Conservation (phyloP, 2,329 filamentous ascomycete species). For the Nannizzia gypsea region DNA sequence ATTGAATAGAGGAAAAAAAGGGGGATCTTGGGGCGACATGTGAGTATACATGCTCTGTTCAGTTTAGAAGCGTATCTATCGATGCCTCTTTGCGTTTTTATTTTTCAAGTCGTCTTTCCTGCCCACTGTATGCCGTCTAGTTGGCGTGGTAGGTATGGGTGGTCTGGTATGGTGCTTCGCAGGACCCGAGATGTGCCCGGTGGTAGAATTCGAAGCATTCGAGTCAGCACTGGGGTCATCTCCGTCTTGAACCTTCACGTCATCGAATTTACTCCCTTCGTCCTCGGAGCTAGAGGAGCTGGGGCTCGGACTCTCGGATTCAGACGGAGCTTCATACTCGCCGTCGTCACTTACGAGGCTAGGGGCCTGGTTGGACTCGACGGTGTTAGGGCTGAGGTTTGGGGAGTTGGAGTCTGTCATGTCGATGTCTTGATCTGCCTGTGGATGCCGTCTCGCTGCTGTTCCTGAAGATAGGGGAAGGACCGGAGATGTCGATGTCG, state of each 20-base stretch:
- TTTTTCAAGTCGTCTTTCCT: constrained; percentile 20
- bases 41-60: too few species aligned
- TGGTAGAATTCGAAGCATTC: constrained; percentile 22
- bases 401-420: constrained; percentile 25
- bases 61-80: background rate
- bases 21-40: too few species aligned
- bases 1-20: background rate
- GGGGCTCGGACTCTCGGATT: constrained; percentile 47
- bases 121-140: constrained; percentile 17
- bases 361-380: constrained; percentile 63
- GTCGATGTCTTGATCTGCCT: constrained; percentile 37
- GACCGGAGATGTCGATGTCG: constrained; percentile 25
- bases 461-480: constrained; percentile 19
- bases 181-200: constrained; percentile 24
- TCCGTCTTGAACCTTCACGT: constrained; percentile 37
- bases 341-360: constrained; percentile 66
- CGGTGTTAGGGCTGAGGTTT: constrained; percentile 57
- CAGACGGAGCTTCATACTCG: constrained; percentile 57
- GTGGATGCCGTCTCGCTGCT: background rate
- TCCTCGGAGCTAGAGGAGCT: constrained; percentile 41
- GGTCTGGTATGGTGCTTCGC: constrained; percentile 20
- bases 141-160: constrained; percentile 23
- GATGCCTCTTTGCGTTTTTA: constrained; percentile 16
- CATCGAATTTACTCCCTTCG: constrained; percentile 38
- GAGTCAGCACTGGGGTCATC: constrained; percentile 26